Percentiles rank a stretch among this genome's conserved stretches.
Evolutionary conservation across 345 rosid species (phyloP).

Genomic region (Acer campestre): DNA sequence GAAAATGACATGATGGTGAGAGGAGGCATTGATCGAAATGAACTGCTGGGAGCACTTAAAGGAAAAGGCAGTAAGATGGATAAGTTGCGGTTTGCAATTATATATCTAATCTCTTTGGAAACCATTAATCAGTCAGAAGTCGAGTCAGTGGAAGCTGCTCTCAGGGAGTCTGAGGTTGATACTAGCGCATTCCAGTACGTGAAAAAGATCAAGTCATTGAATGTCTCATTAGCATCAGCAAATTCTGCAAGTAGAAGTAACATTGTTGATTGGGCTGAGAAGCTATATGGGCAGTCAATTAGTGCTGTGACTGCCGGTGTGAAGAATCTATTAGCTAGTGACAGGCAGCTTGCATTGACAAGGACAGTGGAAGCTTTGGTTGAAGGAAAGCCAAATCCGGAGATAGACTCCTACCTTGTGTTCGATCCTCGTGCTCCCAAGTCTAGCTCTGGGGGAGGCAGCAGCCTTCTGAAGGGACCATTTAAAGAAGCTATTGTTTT

Average conservation of each 20-base stretch:
- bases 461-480: slow-evolving; percentile 81
- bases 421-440: slow-evolving; percentile 96
- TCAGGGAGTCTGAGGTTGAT: slow-evolving; percentile 84
- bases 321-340: slow-evolving; percentile 84
- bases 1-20: slow-evolving; percentile 92
- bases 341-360: slow-evolving; percentile 85
- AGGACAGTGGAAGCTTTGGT: slow-evolving; percentile 92
- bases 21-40: slow-evolving; percentile 79
- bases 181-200: slow-evolving; percentile 91
- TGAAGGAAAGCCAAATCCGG: slow-evolving; percentile 93
- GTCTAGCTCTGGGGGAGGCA: slow-evolving; percentile 55
- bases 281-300: slow-evolving; percentile 89
- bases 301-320: slow-evolving; percentile 98
- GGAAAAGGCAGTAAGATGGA: slow-evolving; percentile 93
- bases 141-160: slow-evolving; percentile 85
- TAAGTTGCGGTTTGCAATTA: slow-evolving; percentile 91
- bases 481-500: slow-evolving; percentile 95
- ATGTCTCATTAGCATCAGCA: slow-evolving; percentile 86
- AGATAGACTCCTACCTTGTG: slow-evolving; percentile 75
- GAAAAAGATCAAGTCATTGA: slow-evolving; percentile 90
- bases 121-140: slow-evolving; percentile 82
- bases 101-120: slow-evolving; percentile 86
- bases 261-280: slow-evolving; percentile 99
- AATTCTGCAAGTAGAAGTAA: slow-evolving; percentile 90
- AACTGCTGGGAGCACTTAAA: slow-evolving; percentile 68